These are phyloP conservation scores for Vitellaria paradoxa DNA, from an alignment of 179 eudicot genomes.

Conservation along the genomic window DNA sequence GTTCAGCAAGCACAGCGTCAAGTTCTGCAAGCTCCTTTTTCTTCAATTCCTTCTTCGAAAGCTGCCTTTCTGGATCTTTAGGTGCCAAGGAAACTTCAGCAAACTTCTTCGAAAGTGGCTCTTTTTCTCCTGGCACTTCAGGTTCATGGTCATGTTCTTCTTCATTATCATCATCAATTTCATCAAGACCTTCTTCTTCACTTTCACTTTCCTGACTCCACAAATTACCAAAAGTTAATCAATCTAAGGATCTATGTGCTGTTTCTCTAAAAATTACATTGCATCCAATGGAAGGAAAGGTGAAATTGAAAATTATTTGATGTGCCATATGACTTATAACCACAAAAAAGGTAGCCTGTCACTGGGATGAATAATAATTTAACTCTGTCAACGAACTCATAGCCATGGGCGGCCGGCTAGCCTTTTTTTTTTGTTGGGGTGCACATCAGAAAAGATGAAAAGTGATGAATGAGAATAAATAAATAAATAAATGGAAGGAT, in stretches of 20 bases:
- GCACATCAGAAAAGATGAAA: neutral
- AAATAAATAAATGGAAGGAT: neutral
- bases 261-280: neutral
- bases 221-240: conserved; percentile 11
- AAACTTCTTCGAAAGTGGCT: conserved; percentile 47
- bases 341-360: neutral
- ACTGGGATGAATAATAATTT: neutral
- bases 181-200: conserved; percentile 67
- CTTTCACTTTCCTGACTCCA: conserved; percentile 66
- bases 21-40: conserved; percentile 77
- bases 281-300: neutral
- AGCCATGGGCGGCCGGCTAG: neutral
- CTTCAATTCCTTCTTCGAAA: conserved; percentile 73
- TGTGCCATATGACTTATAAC: neutral
- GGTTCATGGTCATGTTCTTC: conserved; percentile 65
- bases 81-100: conserved; percentile 45
- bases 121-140: conserved; percentile 44
- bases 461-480: neutral
- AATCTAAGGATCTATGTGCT: neutral
- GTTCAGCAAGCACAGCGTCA: conserved; percentile 69
- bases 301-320: too few species aligned
- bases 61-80: conserved; percentile 72
- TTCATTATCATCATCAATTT: conserved; percentile 59
- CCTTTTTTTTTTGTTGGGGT: too few species aligned
- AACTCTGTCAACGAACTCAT: neutral